Conservation (phyloP, 2,329 filamentous ascomycete genomes). For the Sclerotinia glacialis region DNA sequence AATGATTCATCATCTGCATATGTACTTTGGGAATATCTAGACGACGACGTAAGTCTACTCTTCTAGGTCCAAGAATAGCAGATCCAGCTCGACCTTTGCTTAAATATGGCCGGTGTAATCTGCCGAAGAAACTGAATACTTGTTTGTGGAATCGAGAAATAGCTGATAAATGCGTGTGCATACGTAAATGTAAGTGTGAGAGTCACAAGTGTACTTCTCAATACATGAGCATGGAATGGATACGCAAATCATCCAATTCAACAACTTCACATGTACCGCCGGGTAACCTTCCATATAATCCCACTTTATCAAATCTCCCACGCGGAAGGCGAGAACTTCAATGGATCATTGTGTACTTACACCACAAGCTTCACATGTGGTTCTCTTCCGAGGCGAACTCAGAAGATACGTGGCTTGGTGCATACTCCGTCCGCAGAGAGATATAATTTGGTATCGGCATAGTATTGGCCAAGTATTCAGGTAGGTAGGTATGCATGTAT, state of each 20-base stretch:
- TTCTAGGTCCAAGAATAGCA: neutral
- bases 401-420: neutral
- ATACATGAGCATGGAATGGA: neutral
- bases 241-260: neutral
- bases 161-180: neutral
- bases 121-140: no score
- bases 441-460: neutral
- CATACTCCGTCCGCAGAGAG: neutral
- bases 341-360: neutral
- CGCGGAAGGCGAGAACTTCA: no score
- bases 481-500: no score
- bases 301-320: neutral
- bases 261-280: neutral
- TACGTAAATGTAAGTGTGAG: conserved; percentile 8
- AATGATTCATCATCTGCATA: neutral
- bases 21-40: no score
- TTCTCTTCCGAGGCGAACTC: neutral
- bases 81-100: neutral
- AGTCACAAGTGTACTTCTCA: conserved; percentile 4
- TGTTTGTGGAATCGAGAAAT: neutral
- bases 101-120: neutral
- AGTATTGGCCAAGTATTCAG: neutral
- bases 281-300: neutral
- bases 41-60: no score
- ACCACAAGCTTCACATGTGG: neutral